phyloP scores from a whole-genome alignment of 768 basidiomycete genomes.

The Amanita fuliginea region DNA sequence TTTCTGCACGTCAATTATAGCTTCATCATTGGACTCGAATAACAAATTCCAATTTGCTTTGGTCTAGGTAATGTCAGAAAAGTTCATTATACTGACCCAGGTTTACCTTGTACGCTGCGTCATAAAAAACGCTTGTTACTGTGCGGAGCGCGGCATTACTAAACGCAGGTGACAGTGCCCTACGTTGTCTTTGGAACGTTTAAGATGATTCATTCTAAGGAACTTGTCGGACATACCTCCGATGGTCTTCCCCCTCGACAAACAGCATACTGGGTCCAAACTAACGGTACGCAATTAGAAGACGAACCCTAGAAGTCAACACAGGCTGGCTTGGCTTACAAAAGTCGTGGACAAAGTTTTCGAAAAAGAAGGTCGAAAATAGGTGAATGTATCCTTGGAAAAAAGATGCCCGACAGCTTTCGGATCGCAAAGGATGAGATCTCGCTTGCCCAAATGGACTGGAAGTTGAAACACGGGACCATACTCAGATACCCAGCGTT shows the following conservation, averaged over 20 bases:
- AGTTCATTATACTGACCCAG: not conserved
- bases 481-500: conserved; percentile 36
- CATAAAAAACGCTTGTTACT: conserved; percentile 32
- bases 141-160: not conserved
- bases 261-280: conserved; percentile 29
- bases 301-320: not conserved
- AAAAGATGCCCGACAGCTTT: conserved; percentile 43
- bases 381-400: conserved; percentile 36
- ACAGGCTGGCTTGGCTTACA: conserved; percentile 14
- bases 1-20: conserved; percentile 34
- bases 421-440: conserved; percentile 31
- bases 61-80: conserved; percentile 18
- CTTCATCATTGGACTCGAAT: conserved; percentile 17
- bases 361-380: conserved; percentile 26
- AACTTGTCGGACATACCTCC: conserved; percentile 18
- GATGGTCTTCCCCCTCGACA: conserved; percentile 36
- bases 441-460: conserved; percentile 18
- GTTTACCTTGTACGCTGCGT: conserved; percentile 37
- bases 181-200: conserved; percentile 28
- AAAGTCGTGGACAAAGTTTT: conserved; percentile 25
- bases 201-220: not conserved
- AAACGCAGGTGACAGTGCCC: conserved; percentile 11
- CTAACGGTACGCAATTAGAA: conserved; percentile 10
- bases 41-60: conserved; percentile 19
- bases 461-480: conserved; percentile 35